Percentiles rank a stretch among this genome's conserved stretches.
Conservation (phyloP, 345 rosid species). For the Luvunga scandens region DNA sequence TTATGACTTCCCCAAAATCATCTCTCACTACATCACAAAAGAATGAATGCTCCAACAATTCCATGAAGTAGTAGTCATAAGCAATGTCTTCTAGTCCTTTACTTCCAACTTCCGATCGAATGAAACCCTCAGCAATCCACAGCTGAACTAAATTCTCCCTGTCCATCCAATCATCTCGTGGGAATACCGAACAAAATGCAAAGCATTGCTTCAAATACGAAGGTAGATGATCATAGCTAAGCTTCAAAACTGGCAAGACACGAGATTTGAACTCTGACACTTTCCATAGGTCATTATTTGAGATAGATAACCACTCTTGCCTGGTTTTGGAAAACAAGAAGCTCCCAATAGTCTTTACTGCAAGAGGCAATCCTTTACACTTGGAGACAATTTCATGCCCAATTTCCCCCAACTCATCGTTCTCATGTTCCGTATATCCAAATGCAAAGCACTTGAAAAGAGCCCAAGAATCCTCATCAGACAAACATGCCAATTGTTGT, state of each 20-base stretch:
- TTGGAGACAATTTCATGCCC: constrained; percentile 10
- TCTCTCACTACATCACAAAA: constrained; percentile 1
- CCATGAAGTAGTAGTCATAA: constrained; percentile 7
- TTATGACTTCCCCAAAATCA: constrained; percentile 5
- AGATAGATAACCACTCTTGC: constrained; percentile 8
- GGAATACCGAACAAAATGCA: constrained; percentile 18
- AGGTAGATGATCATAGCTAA: constrained; percentile 24
- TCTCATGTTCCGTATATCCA: neutral
- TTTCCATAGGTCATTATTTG: constrained; percentile 2
- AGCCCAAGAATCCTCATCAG: neutral
- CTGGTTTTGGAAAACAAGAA: constrained; percentile 7
- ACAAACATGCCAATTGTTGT: neutral
- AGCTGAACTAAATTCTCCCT: constrained; percentile 20
- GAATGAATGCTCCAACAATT: constrained; percentile 12
- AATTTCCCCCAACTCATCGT: neutral
- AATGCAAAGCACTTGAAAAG: constrained; percentile 13
- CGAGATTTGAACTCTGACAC: constrained; percentile 4
- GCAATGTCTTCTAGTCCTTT: constrained; percentile 17
- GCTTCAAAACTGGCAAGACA: constrained; percentile 15
- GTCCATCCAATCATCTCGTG: constrained; percentile 14
- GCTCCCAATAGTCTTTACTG: constrained; percentile 12
- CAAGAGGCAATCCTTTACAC: constrained; percentile 24
- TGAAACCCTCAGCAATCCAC: constrained; percentile 31
- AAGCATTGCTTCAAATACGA: constrained; percentile 26
- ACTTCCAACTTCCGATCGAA: neutral